Evolutionary conservation across 1,284 basidiomycete genomes (phyloP), one percentile per base, ranked within the genome.

Genomic region (Taiwanofungus camphoratus): DNA sequence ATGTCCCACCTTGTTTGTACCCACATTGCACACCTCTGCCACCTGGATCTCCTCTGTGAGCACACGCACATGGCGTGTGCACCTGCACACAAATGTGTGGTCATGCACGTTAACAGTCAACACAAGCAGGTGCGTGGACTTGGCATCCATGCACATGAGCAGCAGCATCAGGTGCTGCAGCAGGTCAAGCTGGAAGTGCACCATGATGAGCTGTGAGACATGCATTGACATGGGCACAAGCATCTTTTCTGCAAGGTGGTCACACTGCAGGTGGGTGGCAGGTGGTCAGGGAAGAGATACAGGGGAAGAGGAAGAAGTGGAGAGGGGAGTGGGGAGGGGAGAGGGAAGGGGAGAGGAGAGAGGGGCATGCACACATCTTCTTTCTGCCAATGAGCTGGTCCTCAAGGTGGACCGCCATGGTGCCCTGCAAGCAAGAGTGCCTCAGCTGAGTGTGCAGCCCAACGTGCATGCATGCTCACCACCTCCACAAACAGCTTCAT

Each of bases 191-290:
- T 92, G 90, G 70, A 93, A 91, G 21, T 92, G 85, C 23, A 87
- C 73, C 11, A 90, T 77, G 51, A 91, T 73, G 43, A 95, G 77
- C 26, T 92, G 83, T 37, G 87, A 86, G 50, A 90, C 72, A 58
- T 94, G 92, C 19, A 88, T 84, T 8, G 87, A 89, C 3, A 87
- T 83, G 12, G 92, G 92, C 2, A 95, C 92, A 44, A 95, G 76
- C 33, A 95, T 91, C 65, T 95, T 95, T 45, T 92, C 92, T n/a
- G 86, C 87, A 57, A 93, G 76, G 68, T 95, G 92, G 15, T 92
- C 92, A 59, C 92, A 95, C 79, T 81, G 51, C 20, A 18, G 20
- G 29, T 30, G 18, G 33, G 34, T 47, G 24, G 31, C 16, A 16
- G 9, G n/a, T n/a, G n/a, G n/a, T n/a, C n/a, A n/a, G n/a, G n/a